Percentiles rank a stretch among this genome's conserved stretches.
These are phyloP conservation scores for Elsinoe necatrix DNA, from an alignment of 2,329 filamentous ascomycete genomes.

Conservation along the genomic window DNA sequence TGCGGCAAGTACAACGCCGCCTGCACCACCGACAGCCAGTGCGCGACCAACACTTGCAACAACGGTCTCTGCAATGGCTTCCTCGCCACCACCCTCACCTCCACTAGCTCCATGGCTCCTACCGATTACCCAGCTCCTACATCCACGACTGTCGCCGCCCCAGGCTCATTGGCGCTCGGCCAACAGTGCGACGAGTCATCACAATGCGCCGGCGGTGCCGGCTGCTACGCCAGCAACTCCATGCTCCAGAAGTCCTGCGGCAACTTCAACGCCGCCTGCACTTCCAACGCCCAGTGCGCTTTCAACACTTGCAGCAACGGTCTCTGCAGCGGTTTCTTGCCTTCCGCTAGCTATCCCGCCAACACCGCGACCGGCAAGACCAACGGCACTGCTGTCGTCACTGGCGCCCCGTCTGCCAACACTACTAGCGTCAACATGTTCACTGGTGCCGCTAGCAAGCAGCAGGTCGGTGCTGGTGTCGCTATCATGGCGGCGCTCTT, in stretches of 20 bases:
- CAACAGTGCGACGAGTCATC: conserved; percentile 17
- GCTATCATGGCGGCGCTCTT: background rate
- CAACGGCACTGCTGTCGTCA: background rate
- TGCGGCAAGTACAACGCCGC: conserved; percentile 24
- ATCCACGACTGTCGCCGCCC: background rate
- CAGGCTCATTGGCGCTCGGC: conserved; percentile 21
- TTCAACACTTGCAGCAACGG: conserved; percentile 24
- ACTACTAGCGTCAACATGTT: background rate
- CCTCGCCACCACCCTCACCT: too few relatives aligned
- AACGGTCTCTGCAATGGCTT: conserved; percentile 20
- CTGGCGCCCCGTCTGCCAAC: background rate
- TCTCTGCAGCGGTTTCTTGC: conserved; percentile 22
- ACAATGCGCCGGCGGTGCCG: conserved; percentile 20
- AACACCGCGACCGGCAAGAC: background rate
- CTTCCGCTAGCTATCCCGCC: conserved; percentile 11
- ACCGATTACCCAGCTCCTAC: background rate
- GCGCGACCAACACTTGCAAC: conserved; percentile 24
- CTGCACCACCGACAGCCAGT: conserved; percentile 21
- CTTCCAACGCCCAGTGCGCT: conserved; percentile 21
- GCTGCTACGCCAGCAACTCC: conserved; percentile 21
- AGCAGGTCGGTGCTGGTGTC: conserved; percentile 7
- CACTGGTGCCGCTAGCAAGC: conserved; percentile 6
- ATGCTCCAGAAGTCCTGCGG: conserved; percentile 20
- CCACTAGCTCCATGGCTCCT: too few relatives aligned
- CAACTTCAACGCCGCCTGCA: conserved; percentile 23